A percentile compares a stretch with the other conserved stretches of the same genome.
phyloP scores from a whole-genome alignment of 495 filamentous ascomycete species.

The Copromyces sp. region DNA sequence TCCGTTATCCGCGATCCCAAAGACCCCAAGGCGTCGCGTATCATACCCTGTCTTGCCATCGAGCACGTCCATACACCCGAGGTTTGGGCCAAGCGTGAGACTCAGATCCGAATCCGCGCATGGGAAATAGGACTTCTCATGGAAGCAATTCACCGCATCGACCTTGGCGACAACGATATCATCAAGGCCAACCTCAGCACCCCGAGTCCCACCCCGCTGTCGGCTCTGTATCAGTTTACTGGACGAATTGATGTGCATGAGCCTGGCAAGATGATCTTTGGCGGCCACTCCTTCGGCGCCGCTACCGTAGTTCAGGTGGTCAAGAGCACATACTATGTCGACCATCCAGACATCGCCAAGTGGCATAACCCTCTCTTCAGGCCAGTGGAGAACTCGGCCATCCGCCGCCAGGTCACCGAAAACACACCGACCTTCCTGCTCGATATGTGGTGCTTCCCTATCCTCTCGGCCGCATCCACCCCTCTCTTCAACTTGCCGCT shows the following conservation, averaged over 20 bases:
- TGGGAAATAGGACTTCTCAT: constrained; percentile 61
- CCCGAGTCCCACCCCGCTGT: constrained; percentile 20
- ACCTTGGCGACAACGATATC: constrained; percentile 31
- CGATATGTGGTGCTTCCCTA: constrained; percentile 65
- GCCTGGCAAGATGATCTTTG: constrained; percentile 61
- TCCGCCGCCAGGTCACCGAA: constrained; percentile 53
- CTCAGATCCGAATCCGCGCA: constrained; percentile 57
- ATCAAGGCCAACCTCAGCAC: constrained; percentile 35
- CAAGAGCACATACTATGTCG: constrained; percentile 57
- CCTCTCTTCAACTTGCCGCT: constrained; percentile 55
- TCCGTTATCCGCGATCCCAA: constrained; percentile 46
- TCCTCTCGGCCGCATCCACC: constrained; percentile 42
- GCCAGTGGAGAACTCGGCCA: constrained; percentile 34
- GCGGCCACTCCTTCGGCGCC: constrained; percentile 69
- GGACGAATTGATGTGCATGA: constrained; percentile 48
- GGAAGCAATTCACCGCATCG: constrained; percentile 52
- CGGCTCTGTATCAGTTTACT: constrained; percentile 41
- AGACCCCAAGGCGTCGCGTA: constrained; percentile 21
- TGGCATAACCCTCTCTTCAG: constrained; percentile 34
- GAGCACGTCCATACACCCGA: constrained; percentile 46
- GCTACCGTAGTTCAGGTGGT: constrained; percentile 60
- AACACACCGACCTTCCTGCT: constrained; percentile 51
- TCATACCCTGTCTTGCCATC: constrained; percentile 38
- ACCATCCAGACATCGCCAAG: constrained; percentile 21
- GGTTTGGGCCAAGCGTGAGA: constrained; percentile 48